Conservation (phyloP, 345 rosid genomes). For the Pugionium cornutum region DNA sequence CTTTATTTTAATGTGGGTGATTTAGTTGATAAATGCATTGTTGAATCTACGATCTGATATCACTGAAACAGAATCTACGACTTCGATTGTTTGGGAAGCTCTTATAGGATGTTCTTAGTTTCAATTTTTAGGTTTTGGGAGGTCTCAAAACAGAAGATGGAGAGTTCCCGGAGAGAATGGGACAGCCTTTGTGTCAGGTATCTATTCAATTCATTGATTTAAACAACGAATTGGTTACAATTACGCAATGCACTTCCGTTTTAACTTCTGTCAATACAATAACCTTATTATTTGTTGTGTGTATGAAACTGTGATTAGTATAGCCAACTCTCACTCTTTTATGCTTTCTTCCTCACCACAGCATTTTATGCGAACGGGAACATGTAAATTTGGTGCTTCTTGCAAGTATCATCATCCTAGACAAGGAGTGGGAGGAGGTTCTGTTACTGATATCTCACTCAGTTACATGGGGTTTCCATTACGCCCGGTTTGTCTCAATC, state of each 20-base stretch:
- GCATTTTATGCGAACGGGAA: conserved; percentile 86
- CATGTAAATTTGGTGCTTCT: conserved; percentile 89
- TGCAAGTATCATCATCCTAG: conserved; percentile 94
- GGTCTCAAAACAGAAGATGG: conserved; percentile 55
- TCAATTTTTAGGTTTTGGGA: conserved; percentile 55
- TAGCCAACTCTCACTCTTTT: conserved; percentile 10
- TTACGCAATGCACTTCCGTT: conserved; percentile 6
- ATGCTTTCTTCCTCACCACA: conserved; percentile 39
- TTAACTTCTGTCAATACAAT: not conserved
- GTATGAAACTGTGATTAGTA: conserved; percentile 5
- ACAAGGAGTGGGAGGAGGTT: conserved; percentile 56
- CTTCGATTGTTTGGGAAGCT: conserved; percentile 11
- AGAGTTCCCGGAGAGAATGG: conserved; percentile 74
- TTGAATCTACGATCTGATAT: conserved; percentile 21
- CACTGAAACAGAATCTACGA: conserved; percentile 15
- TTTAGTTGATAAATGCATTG: conserved; percentile 10
- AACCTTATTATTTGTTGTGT: not conserved
- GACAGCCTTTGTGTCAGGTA: conserved; percentile 90
- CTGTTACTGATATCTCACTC: conserved; percentile 51
- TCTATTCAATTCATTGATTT: not conserved
- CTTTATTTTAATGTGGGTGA: not conserved
- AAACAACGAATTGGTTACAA: not conserved
- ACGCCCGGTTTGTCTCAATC: conserved; percentile 67
- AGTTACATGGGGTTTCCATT: conserved; percentile 78
- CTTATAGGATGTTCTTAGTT: conserved; percentile 32